Percentiles rank a stretch among this genome's conserved stretches.
These are phyloP conservation scores for Arachis monticola DNA, from an alignment of 331 rosid species.

Conservation along the genomic window DNA sequence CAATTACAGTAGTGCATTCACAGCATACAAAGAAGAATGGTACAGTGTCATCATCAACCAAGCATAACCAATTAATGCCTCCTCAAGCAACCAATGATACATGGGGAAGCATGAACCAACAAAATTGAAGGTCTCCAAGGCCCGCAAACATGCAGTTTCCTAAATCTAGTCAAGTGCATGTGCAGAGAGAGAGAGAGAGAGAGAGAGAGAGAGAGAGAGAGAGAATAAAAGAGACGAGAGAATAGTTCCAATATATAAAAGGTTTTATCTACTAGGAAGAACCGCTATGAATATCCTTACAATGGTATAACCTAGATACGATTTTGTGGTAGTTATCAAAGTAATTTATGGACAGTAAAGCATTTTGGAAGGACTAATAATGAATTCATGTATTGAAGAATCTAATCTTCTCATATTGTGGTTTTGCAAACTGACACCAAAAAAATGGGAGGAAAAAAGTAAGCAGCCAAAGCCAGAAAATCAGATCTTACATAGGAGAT, in stretches of 20 bases:
- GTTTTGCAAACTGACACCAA: conserved; percentile 9
- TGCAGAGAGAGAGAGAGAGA: neutral
- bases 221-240: neutral
- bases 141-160: conserved; percentile 8
- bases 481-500: conserved; percentile 44
- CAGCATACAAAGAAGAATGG: neutral
- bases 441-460: conserved; percentile 14
- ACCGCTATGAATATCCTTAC: conserved; percentile 31
- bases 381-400: conserved; percentile 33
- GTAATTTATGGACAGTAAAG: conserved; percentile 32
- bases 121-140: conserved; percentile 13
- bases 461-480: conserved; percentile 17
- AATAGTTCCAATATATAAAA: conserved; percentile 21
- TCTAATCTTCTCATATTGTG: conserved; percentile 33
- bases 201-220: conserved; percentile 1
- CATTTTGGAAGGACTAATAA: conserved; percentile 34
- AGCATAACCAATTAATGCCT: conserved; percentile 3
- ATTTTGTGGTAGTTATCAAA: conserved; percentile 8
- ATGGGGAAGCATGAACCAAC: conserved; percentile 13
- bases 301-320: conserved; percentile 40
- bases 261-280: conserved; percentile 22
- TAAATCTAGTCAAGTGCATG: neutral
- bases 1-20: conserved; percentile 10
- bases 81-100: conserved; percentile 22
- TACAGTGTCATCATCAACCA: conserved; percentile 14